A percentile compares a stretch with the other conserved stretches of the same genome.
phyloP scores from a whole-genome alignment of 352 stramenopile genomes.

The Phytophthora uliginosa region DNA sequence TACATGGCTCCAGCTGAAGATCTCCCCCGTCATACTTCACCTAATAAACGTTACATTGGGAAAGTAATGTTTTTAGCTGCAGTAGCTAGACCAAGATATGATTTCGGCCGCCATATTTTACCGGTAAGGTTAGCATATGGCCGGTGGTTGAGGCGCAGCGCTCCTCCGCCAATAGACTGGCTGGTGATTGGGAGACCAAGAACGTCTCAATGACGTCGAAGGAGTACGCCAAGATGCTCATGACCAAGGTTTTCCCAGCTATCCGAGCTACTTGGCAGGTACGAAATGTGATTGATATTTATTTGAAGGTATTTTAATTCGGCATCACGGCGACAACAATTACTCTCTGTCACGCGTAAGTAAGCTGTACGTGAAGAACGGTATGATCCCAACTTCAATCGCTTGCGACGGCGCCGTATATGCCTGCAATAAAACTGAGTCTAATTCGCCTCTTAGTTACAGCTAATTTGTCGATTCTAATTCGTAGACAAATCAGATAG shows the following conservation, averaged over 20 bases:
- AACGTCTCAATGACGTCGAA: background rate
- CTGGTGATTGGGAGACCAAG: background rate
- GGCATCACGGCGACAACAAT: background rate
- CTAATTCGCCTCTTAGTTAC: too few relatives aligned
- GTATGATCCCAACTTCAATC: too few relatives aligned
- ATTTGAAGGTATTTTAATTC: background rate
- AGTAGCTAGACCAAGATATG: background rate
- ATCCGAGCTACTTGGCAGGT: slow-evolving; percentile 3
- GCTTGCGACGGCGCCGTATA: too few relatives aligned
- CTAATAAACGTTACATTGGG: background rate
- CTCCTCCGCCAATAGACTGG: background rate
- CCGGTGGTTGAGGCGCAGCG: background rate
- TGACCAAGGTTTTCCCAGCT: background rate
- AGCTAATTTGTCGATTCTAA: background rate
- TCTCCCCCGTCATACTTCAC: background rate
- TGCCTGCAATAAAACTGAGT: too few relatives aligned
- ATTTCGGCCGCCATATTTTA: background rate
- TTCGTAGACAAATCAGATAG: background rate
- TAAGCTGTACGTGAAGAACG: too few relatives aligned
- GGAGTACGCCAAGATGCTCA: background rate
- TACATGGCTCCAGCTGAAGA: background rate
- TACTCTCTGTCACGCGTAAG: too few relatives aligned
- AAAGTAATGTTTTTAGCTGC: background rate
- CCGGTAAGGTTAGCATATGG: background rate
- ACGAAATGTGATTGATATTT: too few relatives aligned